phyloP scores from a whole-genome alignment of 805 yeast species.

The Yarrowia osloensis region DNA sequence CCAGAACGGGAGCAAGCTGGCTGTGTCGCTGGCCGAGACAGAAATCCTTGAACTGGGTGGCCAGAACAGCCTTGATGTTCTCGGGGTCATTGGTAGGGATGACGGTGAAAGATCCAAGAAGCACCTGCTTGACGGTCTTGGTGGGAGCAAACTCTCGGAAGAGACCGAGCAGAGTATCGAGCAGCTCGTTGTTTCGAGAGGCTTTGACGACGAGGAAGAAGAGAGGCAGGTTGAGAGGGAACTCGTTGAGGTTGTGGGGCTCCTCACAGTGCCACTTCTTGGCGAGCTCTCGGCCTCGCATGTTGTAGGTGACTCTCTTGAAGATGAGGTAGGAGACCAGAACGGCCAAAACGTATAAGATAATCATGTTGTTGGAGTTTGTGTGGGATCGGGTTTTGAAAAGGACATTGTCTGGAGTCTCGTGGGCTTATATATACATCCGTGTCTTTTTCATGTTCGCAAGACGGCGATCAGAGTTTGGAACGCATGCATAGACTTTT shows the following conservation, averaged over 20 bases:
- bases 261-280: conserved; percentile 28
- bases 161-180: background rate
- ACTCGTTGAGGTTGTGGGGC: conserved; percentile 17
- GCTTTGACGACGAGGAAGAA: conserved; percentile 20
- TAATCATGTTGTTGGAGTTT: background rate
- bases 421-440: background rate
- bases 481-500: background rate
- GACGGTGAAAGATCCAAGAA: conserved; percentile 10
- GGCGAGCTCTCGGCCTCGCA: conserved; percentile 4
- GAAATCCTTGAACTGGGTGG: conserved; percentile 42
- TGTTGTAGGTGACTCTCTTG: background rate
- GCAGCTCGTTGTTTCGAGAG: conserved; percentile 7
- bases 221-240: conserved; percentile 16
- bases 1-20: conserved; percentile 40
- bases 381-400: background rate
- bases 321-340: conserved; percentile 20
- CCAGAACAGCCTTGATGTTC: conserved; percentile 42
- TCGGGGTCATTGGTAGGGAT: conserved; percentile 41
- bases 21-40: conserved; percentile 39
- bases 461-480: background rate
- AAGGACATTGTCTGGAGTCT: too few relatives aligned
- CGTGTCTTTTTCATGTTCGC: conserved; percentile 16
- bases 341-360: conserved; percentile 28
- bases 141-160: conserved; percentile 6
- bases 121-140: conserved; percentile 26